A percentile compares a stretch with the other conserved stretches of the same genome.
These are phyloP conservation scores for Candida tropicalis DNA, from an alignment of 1,139 yeast species.

Conservation along the genomic window DNA sequence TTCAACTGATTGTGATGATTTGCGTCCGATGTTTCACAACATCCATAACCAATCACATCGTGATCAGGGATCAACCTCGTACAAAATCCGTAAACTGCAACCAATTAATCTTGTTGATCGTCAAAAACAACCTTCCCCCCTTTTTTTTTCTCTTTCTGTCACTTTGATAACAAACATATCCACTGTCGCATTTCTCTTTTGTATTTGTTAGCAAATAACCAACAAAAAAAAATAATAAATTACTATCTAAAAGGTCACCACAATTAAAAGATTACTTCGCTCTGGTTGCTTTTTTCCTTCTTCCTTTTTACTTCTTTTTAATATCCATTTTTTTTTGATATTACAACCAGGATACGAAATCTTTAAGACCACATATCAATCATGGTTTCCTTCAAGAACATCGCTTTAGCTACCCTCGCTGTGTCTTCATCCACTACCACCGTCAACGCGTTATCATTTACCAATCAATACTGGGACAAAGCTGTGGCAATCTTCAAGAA, in stretches of 20 bases:
- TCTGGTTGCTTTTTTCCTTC: background rate
- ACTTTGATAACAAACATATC: background rate
- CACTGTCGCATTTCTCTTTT: too few species aligned
- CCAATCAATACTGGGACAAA: conserved; percentile 19
- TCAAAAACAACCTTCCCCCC: too few species aligned
- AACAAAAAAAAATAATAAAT: background rate
- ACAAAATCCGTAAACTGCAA: too few species aligned
- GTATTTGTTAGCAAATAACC: too few species aligned
- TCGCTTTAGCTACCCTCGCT: conserved; percentile 21
- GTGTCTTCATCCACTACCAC: conserved; percentile 18
- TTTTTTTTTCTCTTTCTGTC: background rate
- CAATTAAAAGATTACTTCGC: background rate
- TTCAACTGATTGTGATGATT: too few species aligned
- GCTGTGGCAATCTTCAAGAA: conserved; percentile 22
- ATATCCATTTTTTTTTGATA: background rate
- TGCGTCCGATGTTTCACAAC: too few species aligned
- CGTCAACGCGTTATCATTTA: conserved; percentile 23
- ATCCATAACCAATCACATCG: too few species aligned
- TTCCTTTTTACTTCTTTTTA: background rate
- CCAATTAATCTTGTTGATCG: too few species aligned
- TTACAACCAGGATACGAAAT: too few species aligned
- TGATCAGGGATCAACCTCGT: too few species aligned
- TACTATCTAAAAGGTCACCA: background rate
- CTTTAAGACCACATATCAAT: too few species aligned
- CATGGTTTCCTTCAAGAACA: conserved; percentile 33